Evolutionary conservation across 2,329 filamentous ascomycete species (phyloP), one percentile per base, ranked within the genome.

Genomic region (Alternaria conjuncta): DNA sequence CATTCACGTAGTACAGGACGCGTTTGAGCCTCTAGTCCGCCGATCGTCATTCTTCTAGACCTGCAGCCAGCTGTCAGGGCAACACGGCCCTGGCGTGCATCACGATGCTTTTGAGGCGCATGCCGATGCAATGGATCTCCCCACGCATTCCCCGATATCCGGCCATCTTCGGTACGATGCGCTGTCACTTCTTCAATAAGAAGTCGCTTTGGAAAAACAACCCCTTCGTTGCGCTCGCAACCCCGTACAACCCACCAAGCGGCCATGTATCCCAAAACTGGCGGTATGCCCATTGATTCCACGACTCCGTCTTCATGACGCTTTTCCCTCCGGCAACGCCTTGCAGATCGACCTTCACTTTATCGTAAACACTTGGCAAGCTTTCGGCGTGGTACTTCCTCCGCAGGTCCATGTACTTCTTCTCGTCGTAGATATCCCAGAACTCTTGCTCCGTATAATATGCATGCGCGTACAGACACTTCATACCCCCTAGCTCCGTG

Each of bases 391-490:
- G 78, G 78, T 92, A 93, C 77, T 89, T 91, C 32, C 75, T 66
- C 30, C 91, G 82, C 70, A 93, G 80, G 2, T 74, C 83, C 53
- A 89, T 85, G 77, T 93, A 93, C 85, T 85, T 88, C 21, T 78
- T 75, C 51, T 83, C 79, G 55, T 87, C 84, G 76, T 92, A 92
- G 56, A 89, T 84, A 26, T 81, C 74, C 90, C 90, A 92, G 76
- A 92, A 93, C 75, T 92, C 88, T 2, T 85, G 81, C 75, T 92
- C 87, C 18, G 87, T 86, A 78, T 96, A 96, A 82, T 94, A 96
- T 0, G 92, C 91, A 75, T 95, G 92, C 5, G 93, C 93, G 79
- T 97, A 96, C 20, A 96, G 83, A 89, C 92, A 96, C 83, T 96
- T 97, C 84, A 91, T 88, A 9, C 93, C 93, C 30, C 90, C 88